Base-by-base conservation (phyloP, 2,329 filamentous ascomycete genomes). In the Beauveria medogensis region DNA sequence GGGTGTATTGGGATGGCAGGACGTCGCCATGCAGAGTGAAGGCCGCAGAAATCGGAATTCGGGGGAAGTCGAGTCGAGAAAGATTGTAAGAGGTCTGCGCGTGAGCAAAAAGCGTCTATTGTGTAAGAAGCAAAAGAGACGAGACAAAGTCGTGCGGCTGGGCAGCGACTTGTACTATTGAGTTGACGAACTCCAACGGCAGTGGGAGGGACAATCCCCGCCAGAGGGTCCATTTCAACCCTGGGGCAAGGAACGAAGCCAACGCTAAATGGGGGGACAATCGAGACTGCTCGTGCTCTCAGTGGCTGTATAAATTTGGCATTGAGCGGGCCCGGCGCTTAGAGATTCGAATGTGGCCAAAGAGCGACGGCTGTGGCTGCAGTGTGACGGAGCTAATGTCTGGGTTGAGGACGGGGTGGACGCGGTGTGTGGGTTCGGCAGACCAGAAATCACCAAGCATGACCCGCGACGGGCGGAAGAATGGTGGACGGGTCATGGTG, bases 301-400 rank as follows among this genome's bases (percentile, higher is more conserved):
- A 70, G 60, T 70, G 69, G 69, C 62, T 60, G 63, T 64, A 62
- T 67, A 67, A 63, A 65, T 70, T 70, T 69, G 67, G 68, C 66
- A 65, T 65, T 41, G 51, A 62, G 62, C 64, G 62, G 52, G 61
- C 62, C 62, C 64, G 66, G 67, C 67, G 67, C 67, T 69, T 69
- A 68, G 54, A 64, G 55, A 63, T 46, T 50, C 41, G 47, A 50
- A 18, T 26, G 55, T 56, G 50, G 63, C 61, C 61, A 62, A 59
- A 46, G 55, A 62, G 55, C 59, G 61, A 48, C 55, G 24, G 55
- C 41, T 52, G 52, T 53, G 52, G 60, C 47, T 57, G 54, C 37
- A 58, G 47, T 51, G 60, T 61, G 60, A 61, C 47, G 60, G 60
- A 34, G 46, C 61, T 60, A 62, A 51, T 55, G 61, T 59, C 46